Evolutionary conservation across 225 moss, liverwort and hornwort species (phyloP).

Genomic region (Straminergon stramineum): DNA sequence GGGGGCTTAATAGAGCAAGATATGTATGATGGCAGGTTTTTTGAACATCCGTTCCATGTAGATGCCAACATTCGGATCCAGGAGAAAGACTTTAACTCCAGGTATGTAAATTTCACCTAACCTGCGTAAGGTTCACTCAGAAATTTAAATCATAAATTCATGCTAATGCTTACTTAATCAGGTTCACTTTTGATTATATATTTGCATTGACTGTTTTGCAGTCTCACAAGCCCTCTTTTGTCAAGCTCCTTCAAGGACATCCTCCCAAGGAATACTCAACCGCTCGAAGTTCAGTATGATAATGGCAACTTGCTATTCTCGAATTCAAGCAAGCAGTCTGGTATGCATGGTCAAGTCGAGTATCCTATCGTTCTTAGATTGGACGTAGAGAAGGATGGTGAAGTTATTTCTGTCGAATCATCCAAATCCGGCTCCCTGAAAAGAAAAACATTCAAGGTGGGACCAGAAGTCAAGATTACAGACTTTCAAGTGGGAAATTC

Average conservation of each 20-base stretch:
- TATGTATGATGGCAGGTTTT: conserved; percentile 20
- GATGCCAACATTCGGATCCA: conserved; percentile 30
- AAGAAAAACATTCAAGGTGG: conserved; percentile 17
- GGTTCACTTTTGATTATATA: not conserved
- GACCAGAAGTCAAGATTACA: conserved; percentile 37
- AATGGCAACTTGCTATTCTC: conserved; percentile 29
- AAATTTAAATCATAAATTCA: not conserved
- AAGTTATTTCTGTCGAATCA: conserved; percentile 26
- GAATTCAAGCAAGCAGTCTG: conserved; percentile 11
- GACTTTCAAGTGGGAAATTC: conserved; percentile 22
- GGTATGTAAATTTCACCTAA: conserved; percentile 7
- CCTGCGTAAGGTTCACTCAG: not conserved
- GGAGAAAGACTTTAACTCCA: conserved; percentile 43
- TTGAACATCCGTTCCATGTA: conserved; percentile 39
- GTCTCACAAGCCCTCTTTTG: conserved; percentile 30
- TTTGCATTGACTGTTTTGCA: not conserved
- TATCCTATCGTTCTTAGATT: conserved; percentile 32
- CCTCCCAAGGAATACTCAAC: conserved; percentile 16
- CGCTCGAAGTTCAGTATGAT: conserved; percentile 30
- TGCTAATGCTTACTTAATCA: not conserved
- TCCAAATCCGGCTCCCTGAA: not conserved
- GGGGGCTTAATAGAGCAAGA: not conserved
- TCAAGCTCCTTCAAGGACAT: conserved; percentile 27
- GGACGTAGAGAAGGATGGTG: conserved; percentile 30
- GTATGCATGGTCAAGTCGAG: conserved; percentile 5